Percentiles rank a stretch among this genome's conserved stretches.
Conservation (phyloP, 2,329 filamentous ascomycete species). For the Fusarium hostae region DNA sequence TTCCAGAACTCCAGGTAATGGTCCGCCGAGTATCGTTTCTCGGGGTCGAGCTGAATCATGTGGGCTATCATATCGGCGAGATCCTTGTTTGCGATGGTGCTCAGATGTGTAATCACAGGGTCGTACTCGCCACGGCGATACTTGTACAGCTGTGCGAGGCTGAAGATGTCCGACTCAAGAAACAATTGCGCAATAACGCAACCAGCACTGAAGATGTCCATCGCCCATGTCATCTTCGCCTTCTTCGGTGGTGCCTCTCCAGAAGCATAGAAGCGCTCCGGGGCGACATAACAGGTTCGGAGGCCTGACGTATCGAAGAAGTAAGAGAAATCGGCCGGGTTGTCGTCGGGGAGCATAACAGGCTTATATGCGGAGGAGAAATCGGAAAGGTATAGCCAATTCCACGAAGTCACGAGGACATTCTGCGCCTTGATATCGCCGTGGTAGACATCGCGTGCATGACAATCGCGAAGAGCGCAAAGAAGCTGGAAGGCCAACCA, state of each 20-base stretch:
- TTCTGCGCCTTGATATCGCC: conserved; percentile 99
- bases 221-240: conserved; percentile 82
- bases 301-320: conserved; percentile 95
- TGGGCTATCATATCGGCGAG: conserved; percentile 89
- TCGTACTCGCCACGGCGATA: conserved; percentile 95
- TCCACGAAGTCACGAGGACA: conserved; percentile 96
- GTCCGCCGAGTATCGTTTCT: conserved; percentile 91
- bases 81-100: conserved; percentile 87
- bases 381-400: conserved; percentile 98
- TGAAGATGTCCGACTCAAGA: conserved; percentile 95
- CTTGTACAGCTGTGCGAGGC: conserved; percentile 93
- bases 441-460: conserved; percentile 88
- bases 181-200: conserved; percentile 98
- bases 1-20: conserved; percentile 95
- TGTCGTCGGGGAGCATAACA: conserved; percentile 92
- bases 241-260: conserved; percentile 72
- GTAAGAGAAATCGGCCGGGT: conserved; percentile 96
- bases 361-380: conserved; percentile 97
- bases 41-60: conserved; percentile 95
- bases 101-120: conserved; percentile 81
- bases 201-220: conserved; percentile 98
- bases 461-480: conserved; percentile 91
- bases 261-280: conserved; percentile 85
- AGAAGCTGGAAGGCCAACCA: conserved; percentile 97
- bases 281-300: conserved; percentile 93